Percentiles rank a stretch among this genome's conserved stretches.
These are phyloP conservation scores for Talaromyces sp. DNA, from an alignment of 2,329 filamentous ascomycete species.

Conservation along the genomic window DNA sequence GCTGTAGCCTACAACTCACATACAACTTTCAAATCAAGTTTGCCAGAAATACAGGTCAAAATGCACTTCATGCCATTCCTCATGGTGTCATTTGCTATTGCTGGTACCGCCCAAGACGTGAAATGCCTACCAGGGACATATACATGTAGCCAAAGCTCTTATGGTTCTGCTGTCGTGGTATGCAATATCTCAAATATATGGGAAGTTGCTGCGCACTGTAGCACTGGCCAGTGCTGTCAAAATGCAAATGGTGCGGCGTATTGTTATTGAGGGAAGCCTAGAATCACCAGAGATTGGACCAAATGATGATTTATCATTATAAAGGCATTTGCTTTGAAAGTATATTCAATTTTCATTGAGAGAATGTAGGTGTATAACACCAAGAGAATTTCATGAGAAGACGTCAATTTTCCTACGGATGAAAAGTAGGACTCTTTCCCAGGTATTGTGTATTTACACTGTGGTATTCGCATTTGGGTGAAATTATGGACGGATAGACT, in stretches of 20 bases:
- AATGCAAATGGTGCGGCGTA: neutral
- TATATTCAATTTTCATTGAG: neutral
- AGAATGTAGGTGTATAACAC: too few species aligned
- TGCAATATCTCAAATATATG: neutral
- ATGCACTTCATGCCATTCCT: neutral
- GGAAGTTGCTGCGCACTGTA: neutral
- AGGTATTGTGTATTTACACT: too few species aligned
- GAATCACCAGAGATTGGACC: neutral
- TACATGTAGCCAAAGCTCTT: neutral
- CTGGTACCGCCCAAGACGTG: neutral
- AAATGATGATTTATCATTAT: too few species aligned
- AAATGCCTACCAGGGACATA: neutral
- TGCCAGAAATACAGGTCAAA: neutral
- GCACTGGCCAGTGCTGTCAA: neutral
- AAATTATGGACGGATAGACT: too few species aligned
- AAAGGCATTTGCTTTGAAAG: neutral
- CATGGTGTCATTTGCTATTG: neutral
- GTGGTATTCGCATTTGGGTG: too few species aligned
- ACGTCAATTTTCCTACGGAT: too few species aligned
- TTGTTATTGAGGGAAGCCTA: neutral
- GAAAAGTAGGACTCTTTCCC: too few species aligned
- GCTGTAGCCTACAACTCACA: neutral
- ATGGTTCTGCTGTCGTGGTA: neutral
- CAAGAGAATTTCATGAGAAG: too few species aligned
- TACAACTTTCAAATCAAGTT: neutral